A percentile compares a stretch with the other conserved stretches of the same genome.
phyloP scores from a whole-genome alignment of 83 land plant species.

The Isoetes engelmannii region DNA sequence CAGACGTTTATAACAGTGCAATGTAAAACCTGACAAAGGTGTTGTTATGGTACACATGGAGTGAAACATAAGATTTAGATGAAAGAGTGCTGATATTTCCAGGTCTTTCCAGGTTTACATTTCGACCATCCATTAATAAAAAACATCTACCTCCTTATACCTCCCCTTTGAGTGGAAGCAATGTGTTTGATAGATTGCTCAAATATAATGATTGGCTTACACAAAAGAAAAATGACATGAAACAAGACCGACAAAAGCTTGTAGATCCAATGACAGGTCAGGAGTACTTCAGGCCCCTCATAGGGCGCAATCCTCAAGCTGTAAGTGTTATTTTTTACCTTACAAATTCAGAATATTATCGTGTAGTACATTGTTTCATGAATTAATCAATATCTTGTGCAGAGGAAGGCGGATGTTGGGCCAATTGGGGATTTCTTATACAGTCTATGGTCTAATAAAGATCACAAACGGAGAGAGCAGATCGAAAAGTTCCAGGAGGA shows the following conservation, averaged over 20 bases:
- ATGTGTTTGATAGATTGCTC: slow-evolving; percentile 15
- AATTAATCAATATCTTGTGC: not conserved
- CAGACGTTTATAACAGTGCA: no score
- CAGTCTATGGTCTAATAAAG: slow-evolving; percentile 22
- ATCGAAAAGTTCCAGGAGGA: slow-evolving; percentile 18
- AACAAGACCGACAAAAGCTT: not conserved
- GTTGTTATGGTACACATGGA: no score
- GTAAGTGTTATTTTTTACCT: not conserved
- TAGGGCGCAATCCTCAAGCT: slow-evolving; percentile 17
- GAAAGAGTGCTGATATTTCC: no score
- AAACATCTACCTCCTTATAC: no score
- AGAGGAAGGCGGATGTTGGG: slow-evolving; percentile 24
- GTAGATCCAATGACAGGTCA: slow-evolving; percentile 24
- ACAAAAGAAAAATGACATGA: slow-evolving; percentile 14
- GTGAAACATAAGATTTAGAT: no score
- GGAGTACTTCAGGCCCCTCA: slow-evolving; percentile 15
- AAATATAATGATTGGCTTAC: slow-evolving; percentile 17
- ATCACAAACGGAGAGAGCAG: slow-evolving; percentile 19
- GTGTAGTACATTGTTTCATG: no score
- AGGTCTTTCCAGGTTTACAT: no score
- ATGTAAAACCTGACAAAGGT: no score
- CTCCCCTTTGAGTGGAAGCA: not conserved
- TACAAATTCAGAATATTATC: no score
- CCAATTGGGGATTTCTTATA: slow-evolving; percentile 39
- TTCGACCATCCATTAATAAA: no score